Conservation (phyloP, 1,284 basidiomycete genomes). For the Chalciporus piperatoides region DNA sequence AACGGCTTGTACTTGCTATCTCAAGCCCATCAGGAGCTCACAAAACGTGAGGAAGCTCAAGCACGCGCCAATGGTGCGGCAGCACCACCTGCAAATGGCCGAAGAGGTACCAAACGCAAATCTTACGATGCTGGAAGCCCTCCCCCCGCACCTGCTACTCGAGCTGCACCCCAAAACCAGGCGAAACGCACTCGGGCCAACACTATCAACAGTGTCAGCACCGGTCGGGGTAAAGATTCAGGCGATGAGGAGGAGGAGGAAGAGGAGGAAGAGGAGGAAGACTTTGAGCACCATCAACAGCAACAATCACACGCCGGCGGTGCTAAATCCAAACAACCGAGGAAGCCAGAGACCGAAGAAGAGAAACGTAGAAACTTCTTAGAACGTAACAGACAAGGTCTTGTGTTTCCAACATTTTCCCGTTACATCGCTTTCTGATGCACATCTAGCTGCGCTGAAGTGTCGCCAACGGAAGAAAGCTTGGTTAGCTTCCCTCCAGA, state of each 20-base stretch:
- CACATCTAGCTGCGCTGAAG: constrained; percentile 82
- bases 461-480: constrained; percentile 99
- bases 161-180: constrained; percentile 18
- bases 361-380: constrained; percentile 94
- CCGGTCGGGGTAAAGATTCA: constrained; percentile 27
- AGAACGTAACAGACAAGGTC: constrained; percentile 92
- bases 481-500: constrained; percentile 91
- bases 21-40: constrained; percentile 93
- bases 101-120: constrained; percentile 67
- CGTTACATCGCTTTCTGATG: constrained; percentile 7
- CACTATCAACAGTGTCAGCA: constrained; percentile 31
- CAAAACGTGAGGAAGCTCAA: constrained; percentile 86
- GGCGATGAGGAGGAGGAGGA: constrained; percentile 49
- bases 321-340: constrained; percentile 35
- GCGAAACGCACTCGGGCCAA: constrained; percentile 49
- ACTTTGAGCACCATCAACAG: constrained; percentile 32
- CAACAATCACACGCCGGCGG: constrained; percentile 28
- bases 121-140: constrained; percentile 46
- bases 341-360: constrained; percentile 91
- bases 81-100: constrained; percentile 32
- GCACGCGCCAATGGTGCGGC: constrained; percentile 42
- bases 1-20: constrained; percentile 92
- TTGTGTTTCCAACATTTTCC: constrained; percentile 1
- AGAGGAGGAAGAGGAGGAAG: constrained; percentile 50
- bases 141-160: constrained; percentile 32